These are phyloP conservation scores for Dictyophora rubrovolvata DNA, from an alignment of 768 basidiomycete species.

Conservation along the genomic window DNA sequence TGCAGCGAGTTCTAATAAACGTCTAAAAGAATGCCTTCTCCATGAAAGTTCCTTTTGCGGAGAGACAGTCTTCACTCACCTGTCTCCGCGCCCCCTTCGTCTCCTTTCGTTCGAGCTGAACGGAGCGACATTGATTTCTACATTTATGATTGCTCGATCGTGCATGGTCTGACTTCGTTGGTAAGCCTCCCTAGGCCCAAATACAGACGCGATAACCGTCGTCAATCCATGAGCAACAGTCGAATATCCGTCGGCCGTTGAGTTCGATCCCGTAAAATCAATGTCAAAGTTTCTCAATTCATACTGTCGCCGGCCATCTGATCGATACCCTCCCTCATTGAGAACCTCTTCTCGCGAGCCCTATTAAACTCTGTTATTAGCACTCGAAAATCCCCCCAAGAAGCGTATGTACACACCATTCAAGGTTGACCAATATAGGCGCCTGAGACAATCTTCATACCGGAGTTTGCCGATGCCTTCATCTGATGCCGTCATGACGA, in stretches of 20 bases:
- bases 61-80: slow-evolving; percentile 41
- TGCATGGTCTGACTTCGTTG: slow-evolving; percentile 71
- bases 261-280: slow-evolving; percentile 56
- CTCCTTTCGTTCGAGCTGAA: slow-evolving; percentile 79
- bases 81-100: slow-evolving; percentile 73
- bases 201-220: slow-evolving; percentile 76
- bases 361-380: slow-evolving; percentile 17
- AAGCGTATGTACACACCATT: no score
- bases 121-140: slow-evolving; percentile 78
- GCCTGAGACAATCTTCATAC: background rate
- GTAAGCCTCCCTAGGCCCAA: slow-evolving; percentile 86
- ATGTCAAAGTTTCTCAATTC: slow-evolving; percentile 79
- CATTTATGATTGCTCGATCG: slow-evolving; percentile 81
- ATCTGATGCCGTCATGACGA: background rate
- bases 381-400: no score
- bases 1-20: slow-evolving; percentile 76
- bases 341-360: slow-evolving; percentile 59
- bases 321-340: slow-evolving; percentile 80
- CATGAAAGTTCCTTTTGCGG: background rate
- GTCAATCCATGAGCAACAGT: slow-evolving; percentile 84
- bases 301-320: slow-evolving; percentile 86
- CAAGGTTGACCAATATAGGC: background rate
- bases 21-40: slow-evolving; percentile 35
- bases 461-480: background rate
- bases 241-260: slow-evolving; percentile 78